These are phyloP conservation scores for Aspergillus viridinutans DNA, from an alignment of 2,329 filamentous ascomycete species.

Conservation along the genomic window DNA sequence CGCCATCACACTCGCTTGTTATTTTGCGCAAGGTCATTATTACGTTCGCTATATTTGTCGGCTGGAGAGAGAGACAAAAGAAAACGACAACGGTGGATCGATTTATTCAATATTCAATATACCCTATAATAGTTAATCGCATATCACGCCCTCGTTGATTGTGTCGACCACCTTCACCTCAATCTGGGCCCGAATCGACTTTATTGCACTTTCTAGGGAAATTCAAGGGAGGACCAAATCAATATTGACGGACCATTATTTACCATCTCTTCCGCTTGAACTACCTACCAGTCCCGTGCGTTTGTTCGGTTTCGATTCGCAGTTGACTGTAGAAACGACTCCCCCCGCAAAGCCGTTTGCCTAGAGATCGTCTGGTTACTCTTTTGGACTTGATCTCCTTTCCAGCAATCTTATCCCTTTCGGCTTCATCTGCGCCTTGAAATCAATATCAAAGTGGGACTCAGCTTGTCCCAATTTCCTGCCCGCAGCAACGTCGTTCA, in stretches of 20 bases:
- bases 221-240: neutral
- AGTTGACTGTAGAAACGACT: conserved; percentile 12
- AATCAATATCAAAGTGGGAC: conserved; percentile 10
- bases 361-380: conserved; percentile 12
- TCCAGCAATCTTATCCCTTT: conserved; percentile 3
- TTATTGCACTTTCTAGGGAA: neutral
- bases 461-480: conserved; percentile 9
- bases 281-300: conserved; percentile 7
- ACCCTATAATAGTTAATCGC: conserved; percentile 15
- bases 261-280: conserved; percentile 8
- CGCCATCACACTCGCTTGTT: conserved; percentile 36
- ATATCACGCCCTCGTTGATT: conserved; percentile 15
- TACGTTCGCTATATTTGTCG: conserved; percentile 38
- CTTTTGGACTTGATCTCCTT: conserved; percentile 1
- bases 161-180: conserved; percentile 14
- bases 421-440: neutral
- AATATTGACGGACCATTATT: conserved; percentile 4
- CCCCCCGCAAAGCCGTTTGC: conserved; percentile 1
- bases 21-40: conserved; percentile 30
- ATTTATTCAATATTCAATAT: conserved; percentile 5
- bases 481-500: conserved; percentile 4
- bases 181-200: conserved; percentile 3
- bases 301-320: conserved; percentile 14
- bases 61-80: conserved; percentile 11
- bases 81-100: conserved; percentile 4